Evolutionary conservation across 257 asterid genomes (phyloP).

Genomic region (Capsicum rhomboideum): DNA sequence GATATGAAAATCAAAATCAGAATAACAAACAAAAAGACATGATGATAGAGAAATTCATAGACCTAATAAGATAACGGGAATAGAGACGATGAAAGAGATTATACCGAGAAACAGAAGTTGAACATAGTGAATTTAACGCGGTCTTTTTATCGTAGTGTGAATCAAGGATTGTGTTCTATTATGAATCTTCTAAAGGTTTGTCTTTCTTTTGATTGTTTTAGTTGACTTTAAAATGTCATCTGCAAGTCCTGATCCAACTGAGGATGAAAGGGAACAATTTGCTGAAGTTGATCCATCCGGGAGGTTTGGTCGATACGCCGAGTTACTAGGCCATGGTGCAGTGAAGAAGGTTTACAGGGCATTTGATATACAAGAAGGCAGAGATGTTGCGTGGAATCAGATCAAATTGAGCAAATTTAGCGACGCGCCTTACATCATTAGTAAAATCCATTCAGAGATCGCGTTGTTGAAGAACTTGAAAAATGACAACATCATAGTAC

Average conservation of each 20-base stretch:
- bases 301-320: slow-evolving; percentile 4
- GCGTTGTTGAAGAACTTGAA: not conserved
- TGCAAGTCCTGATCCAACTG: not conserved
- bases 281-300: slow-evolving; percentile 14
- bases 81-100: too few species aligned
- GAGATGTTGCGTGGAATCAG: slow-evolving; percentile 15
- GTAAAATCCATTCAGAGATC: slow-evolving; percentile 1
- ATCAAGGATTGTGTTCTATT: too few species aligned
- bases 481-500: slow-evolving; percentile 8
- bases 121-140: too few species aligned
- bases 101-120: too few species aligned
- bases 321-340: slow-evolving; percentile 6
- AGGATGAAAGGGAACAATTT: slow-evolving; percentile 2
- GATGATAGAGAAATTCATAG: too few species aligned
- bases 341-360: slow-evolving; percentile 11
- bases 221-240: not conserved
- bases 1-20: too few species aligned
- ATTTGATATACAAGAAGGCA: slow-evolving; percentile 9
- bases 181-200: not conserved
- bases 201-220: not conserved
- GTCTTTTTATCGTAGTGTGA: too few species aligned
- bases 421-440: not conserved
- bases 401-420: slow-evolving; percentile 5
- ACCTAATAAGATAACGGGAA: too few species aligned
- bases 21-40: too few species aligned